Evolutionary conservation across 805 yeast species (phyloP).

Genomic region (Candida incommunis): DNA sequence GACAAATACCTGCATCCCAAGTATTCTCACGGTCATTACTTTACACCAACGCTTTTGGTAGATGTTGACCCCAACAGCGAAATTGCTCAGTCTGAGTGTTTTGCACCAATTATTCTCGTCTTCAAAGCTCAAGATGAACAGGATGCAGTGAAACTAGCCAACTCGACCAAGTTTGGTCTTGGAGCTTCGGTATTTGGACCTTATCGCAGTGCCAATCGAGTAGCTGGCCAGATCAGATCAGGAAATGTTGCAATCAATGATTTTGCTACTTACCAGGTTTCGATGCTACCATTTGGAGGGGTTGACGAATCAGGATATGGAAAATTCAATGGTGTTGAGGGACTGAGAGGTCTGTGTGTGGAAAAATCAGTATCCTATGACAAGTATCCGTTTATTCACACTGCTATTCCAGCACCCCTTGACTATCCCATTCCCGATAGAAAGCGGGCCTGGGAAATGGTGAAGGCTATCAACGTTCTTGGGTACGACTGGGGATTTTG

Average conservation of each 20-base stretch:
- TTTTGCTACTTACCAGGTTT: conserved; percentile 90
- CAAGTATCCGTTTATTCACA: conserved; percentile 50
- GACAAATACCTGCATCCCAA: conserved; percentile 69
- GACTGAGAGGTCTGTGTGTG: conserved; percentile 75
- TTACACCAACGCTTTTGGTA: conserved; percentile 74
- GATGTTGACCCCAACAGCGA: conserved; percentile 68
- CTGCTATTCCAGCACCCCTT: conserved; percentile 78
- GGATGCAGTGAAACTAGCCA: conserved; percentile 66
- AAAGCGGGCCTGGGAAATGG: conserved; percentile 79
- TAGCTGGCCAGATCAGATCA: conserved; percentile 50
- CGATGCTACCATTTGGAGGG: conserved; percentile 97
- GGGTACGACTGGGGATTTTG: conserved; percentile 60
- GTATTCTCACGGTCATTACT: conserved; percentile 91
- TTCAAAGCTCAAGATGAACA: conserved; percentile 54
- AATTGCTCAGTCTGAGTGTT: conserved; percentile 81
- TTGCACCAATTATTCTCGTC: conserved; percentile 81
- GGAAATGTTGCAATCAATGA: conserved; percentile 97
- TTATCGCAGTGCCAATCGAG: conserved; percentile 36
- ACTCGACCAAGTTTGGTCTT: conserved; percentile 74
- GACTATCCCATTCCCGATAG: conserved; percentile 84
- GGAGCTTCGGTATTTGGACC: conserved; percentile 86
- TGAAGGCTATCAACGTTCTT: conserved; percentile 63
- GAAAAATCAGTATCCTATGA: conserved; percentile 84
- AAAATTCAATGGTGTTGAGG: conserved; percentile 96
- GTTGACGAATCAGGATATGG: conserved; percentile 89